Evolutionary conservation across 768 basidiomycete genomes (phyloP).

Genomic region (Psilocybe sp.): DNA sequence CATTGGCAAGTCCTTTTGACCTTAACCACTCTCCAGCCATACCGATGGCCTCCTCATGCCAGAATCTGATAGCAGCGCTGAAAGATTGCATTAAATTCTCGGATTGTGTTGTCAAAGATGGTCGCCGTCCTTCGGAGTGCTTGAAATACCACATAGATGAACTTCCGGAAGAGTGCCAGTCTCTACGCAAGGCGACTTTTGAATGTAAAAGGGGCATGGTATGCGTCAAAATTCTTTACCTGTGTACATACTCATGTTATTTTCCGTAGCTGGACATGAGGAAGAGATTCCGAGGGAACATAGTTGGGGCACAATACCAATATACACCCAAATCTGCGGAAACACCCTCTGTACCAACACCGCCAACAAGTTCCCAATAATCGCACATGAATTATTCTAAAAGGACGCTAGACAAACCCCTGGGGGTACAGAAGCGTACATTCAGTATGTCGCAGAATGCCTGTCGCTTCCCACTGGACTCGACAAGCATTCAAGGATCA

Average conservation of each 20-base stretch:
- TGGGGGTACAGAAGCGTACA: too few species aligned
- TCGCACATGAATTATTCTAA: neutral
- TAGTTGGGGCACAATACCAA: constrained; percentile 50
- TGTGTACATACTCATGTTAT: neutral
- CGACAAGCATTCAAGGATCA: too few species aligned
- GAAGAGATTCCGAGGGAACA: constrained; percentile 77
- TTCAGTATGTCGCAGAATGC: too few species aligned
- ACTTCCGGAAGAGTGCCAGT: constrained; percentile 77
- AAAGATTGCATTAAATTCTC: constrained; percentile 82
- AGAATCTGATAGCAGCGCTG: constrained; percentile 70
- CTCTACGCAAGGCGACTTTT: constrained; percentile 75
- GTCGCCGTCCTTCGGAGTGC: constrained; percentile 78
- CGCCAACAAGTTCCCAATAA: neutral
- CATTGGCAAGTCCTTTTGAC: too few species aligned
- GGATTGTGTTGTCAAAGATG: constrained; percentile 82
- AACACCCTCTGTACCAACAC: neutral
- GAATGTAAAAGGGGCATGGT: constrained; percentile 93
- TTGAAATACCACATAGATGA: constrained; percentile 69
- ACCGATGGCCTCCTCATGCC: constrained; percentile 76
- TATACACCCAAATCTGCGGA: constrained; percentile 28
- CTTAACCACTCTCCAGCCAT: neutral
- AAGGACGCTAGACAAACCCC: too few species aligned
- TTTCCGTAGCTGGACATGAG: constrained; percentile 71
- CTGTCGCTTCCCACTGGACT: too few species aligned
- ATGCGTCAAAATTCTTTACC: constrained; percentile 19